A percentile compares a stretch with the other conserved stretches of the same genome.
These are phyloP conservation scores for Talaromyces marneffei DNA, from an alignment of 2,329 filamentous ascomycete species.

Conservation along the genomic window DNA sequence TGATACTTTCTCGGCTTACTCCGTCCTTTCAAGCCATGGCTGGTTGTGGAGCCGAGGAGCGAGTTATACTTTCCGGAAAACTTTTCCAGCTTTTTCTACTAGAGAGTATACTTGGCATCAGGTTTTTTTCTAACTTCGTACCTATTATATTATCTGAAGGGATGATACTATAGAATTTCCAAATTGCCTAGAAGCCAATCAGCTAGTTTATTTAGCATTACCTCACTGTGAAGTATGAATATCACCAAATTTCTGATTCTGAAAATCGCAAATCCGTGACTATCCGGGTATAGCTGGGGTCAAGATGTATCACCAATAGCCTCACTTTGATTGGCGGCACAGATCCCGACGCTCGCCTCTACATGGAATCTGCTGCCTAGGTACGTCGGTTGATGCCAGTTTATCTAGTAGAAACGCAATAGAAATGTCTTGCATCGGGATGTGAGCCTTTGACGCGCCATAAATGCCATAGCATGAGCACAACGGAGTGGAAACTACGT, in stretches of 20 bases:
- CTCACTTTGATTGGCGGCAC: neutral
- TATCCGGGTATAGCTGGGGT: neutral
- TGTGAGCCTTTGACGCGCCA: neutral
- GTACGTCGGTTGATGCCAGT: neutral
- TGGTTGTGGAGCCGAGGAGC: neutral
- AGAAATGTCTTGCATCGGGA: neutral
- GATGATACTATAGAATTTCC: too few species aligned
- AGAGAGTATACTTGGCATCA: too few species aligned
- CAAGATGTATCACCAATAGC: neutral
- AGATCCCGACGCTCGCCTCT: neutral
- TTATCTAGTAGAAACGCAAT: neutral
- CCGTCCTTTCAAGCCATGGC: neutral
- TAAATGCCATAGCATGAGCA: neutral
- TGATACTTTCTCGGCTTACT: neutral
- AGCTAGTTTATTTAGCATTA: neutral
- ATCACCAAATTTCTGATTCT: neutral
- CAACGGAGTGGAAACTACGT: neutral
- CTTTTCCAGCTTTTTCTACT: too few species aligned
- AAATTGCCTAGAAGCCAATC: too few species aligned
- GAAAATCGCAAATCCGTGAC: neutral
- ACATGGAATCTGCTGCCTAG: neutral
- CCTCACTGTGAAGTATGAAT: neutral
- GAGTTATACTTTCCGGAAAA: neutral
- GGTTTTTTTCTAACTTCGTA: neutral
- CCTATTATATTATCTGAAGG: neutral